Evolutionary conservation across 1,284 basidiomycete species (phyloP).

Genomic region (Microbotryum intermedium): DNA sequence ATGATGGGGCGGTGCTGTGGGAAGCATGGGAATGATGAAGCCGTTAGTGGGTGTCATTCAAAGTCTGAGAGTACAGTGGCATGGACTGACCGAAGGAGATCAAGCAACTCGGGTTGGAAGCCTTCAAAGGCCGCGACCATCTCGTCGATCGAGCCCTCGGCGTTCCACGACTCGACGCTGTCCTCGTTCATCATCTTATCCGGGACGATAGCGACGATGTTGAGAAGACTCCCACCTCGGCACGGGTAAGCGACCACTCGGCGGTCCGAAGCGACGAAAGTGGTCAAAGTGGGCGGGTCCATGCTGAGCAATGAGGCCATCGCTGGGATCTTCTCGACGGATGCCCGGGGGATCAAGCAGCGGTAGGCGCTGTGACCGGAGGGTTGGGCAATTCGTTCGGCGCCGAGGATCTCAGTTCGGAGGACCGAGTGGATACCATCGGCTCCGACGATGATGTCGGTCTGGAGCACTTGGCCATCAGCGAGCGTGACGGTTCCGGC

Average conservation of each 20-base stretch:
- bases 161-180: constrained; percentile 34
- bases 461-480: constrained; percentile 35
- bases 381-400: constrained; percentile 24
- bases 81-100: constrained; percentile 42
- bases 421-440: constrained; percentile 38
- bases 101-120: constrained; percentile 24
- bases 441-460: constrained; percentile 40
- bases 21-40: constrained; percentile 30
- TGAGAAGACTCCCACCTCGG: constrained; percentile 30
- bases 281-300: not conserved
- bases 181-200: constrained; percentile 33
- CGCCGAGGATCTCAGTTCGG: constrained; percentile 30
- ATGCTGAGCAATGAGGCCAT: not conserved
- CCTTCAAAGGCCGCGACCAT: constrained; percentile 31
- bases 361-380: constrained; percentile 36
- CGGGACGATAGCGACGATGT: constrained; percentile 33
- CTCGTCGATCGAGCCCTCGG: constrained; percentile 25
- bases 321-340: constrained; percentile 3
- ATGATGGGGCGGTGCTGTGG: constrained; percentile 23
- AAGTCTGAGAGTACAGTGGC: no score
- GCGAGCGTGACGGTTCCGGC: constrained; percentile 36
- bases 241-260: constrained; percentile 32
- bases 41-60: not conserved
- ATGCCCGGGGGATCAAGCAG: not conserved
- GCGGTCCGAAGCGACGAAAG: constrained; percentile 27